Conservation (phyloP, 2,329 filamentous ascomycete genomes). For the Monilinia fructigena region DNA sequence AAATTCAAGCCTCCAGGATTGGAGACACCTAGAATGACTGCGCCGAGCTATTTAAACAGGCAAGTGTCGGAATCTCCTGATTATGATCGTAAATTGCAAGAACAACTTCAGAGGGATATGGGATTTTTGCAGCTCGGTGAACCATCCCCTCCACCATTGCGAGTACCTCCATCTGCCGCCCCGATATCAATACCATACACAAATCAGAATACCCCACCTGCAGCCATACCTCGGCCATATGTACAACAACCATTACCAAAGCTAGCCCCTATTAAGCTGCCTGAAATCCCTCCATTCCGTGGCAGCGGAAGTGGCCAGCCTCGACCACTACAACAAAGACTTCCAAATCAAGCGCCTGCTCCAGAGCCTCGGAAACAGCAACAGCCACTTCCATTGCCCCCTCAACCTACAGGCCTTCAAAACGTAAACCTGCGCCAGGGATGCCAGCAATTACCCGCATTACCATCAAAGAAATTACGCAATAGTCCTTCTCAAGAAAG, state of each 20-base stretch:
- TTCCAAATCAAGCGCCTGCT: conserved; percentile 37
- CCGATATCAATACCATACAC: conserved; percentile 32
- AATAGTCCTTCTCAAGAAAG: conserved; percentile 38
- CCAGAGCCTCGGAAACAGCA: conserved; percentile 37
- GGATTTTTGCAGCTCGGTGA: conserved; percentile 52
- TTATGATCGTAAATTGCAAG: conserved; percentile 60
- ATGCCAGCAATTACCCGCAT: conserved; percentile 37
- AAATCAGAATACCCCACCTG: conserved; percentile 28
- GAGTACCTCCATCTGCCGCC: conserved; percentile 18
- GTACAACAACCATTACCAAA: conserved; percentile 41
- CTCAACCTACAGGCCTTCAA: conserved; percentile 31
- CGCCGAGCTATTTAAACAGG: conserved; percentile 44
- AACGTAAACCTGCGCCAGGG: conserved; percentile 35
- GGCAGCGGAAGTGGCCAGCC: conserved; percentile 37
- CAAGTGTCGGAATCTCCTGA: conserved; percentile 54
- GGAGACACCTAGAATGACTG: conserved; percentile 52
- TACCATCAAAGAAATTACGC: conserved; percentile 40
- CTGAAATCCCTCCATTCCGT: conserved; percentile 42
- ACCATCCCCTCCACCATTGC: conserved; percentile 34
- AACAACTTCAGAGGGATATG: conserved; percentile 64
- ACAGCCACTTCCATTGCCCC: conserved; percentile 29
- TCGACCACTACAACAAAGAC: conserved; percentile 35
- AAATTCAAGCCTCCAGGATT: conserved; percentile 45
- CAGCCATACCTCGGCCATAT: conserved; percentile 32
- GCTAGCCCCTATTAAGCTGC: conserved; percentile 40